Base-by-base conservation (phyloP, 768 basidiomycete species). In the Lactifluus subvellereus region DNA sequence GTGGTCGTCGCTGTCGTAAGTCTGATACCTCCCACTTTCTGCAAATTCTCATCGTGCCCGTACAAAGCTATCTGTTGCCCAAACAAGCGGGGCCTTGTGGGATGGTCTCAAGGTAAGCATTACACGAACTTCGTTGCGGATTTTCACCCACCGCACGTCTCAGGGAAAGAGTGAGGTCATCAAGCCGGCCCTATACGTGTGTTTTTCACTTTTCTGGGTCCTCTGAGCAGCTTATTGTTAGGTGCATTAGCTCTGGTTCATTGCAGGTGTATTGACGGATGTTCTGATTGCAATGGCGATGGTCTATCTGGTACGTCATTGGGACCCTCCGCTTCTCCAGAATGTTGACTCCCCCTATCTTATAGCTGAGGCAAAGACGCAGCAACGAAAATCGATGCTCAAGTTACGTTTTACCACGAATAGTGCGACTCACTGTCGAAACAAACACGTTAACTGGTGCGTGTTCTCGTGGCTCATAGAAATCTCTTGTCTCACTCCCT, bases 351-450 rank as follows among this genome's bases (percentile, higher is more conserved):
- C 3, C 1, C 35, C 30, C n/a, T 48, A 10, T 32, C 16, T 27
- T 3, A 27, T 10, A 61, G 60, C 54, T 61, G 18, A 32, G 38
- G 37, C 37, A 22, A 61, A 8, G 9, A 27, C 48, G 54, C 1
- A 32, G 54, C 2, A 61, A 45, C 43, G 68, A 60, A 22, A 18
- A 53, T 33, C 45, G 35, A 20, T n/a, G 6, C 51, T 57, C 48
- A 42, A n/a, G 4, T 14, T 48, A 70, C 50, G 33, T 70, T 35
- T 38, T 72, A 6, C 59, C 61, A 5, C 62, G 70, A 3, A 49
- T 72, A 1, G 68, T 72, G 6, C 69, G 68, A 10, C 37, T 72
- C 35, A 70, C 70, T 10, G 59, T 72, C 22, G 71, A 72, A 61
- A 71, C 71, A 6, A 72, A 71, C 47, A 30, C 4, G 40, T 11